phyloP scores from a whole-genome alignment of 1,284 basidiomycete species.

The Marasmius sp. region DNA sequence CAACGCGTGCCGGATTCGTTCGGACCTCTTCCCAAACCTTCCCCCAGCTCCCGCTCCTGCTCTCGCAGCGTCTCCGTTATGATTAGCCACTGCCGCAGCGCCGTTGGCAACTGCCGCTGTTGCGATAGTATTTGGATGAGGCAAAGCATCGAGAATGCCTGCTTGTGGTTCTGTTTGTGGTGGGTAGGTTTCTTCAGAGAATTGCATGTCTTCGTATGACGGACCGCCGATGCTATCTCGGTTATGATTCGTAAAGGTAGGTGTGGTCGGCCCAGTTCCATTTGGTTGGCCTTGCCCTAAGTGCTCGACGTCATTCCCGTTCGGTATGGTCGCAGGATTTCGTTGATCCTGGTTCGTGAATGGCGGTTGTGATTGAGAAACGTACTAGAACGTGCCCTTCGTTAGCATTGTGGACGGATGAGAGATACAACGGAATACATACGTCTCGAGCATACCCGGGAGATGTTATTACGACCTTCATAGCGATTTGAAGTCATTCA shows the following conservation, averaged over 20 bases:
- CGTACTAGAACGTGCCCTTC: slow-evolving; percentile 22
- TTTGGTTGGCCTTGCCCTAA: neutral
- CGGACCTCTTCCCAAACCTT: neutral
- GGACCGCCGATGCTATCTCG: slow-evolving; percentile 37
- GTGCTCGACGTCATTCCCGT: neutral
- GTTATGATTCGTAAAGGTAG: neutral
- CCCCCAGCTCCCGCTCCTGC: neutral
- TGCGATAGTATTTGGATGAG: slow-evolving; percentile 12
- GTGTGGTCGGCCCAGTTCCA: neutral
- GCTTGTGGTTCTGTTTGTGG: neutral
- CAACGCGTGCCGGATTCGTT: neutral
- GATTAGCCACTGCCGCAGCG: neutral
- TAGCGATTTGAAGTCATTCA: neutral
- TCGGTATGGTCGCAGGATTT: neutral
- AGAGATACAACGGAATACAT: slow-evolving; percentile 23
- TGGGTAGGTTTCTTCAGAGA: neutral
- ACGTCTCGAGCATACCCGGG: slow-evolving; percentile 74
- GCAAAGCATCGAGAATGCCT: slow-evolving; percentile 18
- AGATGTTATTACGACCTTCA: slow-evolving; percentile 59
- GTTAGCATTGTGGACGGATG: neutral
- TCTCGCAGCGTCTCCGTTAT: neutral
- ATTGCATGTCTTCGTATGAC: slow-evolving; percentile 37
- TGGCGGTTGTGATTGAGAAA: slow-evolving; percentile 22
- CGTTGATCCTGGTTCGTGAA: neutral
- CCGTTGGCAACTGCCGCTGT: neutral